A percentile compares a stretch with the other conserved stretches of the same genome.
Evolutionary conservation across 345 rosid species (phyloP).

Genomic region (Brassica cretica): DNA sequence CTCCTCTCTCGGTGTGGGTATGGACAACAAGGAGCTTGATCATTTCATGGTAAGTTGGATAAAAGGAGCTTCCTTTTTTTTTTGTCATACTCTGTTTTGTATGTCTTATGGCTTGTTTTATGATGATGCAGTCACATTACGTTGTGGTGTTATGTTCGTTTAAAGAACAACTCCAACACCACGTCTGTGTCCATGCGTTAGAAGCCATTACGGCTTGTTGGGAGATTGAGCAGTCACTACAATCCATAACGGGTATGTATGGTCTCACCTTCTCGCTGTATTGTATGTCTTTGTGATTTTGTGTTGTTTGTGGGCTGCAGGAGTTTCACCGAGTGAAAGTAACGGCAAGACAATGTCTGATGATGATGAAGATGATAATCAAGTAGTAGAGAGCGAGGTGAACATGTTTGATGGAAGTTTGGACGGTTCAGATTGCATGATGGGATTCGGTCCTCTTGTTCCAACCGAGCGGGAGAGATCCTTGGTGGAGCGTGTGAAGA

Average conservation of each 20-base stretch:
- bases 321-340: conserved; percentile 80
- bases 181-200: conserved; percentile 85
- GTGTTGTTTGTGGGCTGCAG: conserved; percentile 38
- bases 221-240: conserved; percentile 78
- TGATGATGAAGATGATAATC: conserved; percentile 81
- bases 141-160: conserved; percentile 69
- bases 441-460: conserved; percentile 88
- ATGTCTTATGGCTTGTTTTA: not conserved
- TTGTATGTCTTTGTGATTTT: not conserved
- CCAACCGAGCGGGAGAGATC: conserved; percentile 85
- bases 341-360: conserved; percentile 88
- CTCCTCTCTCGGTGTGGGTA: conserved; percentile 45
- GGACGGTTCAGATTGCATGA: conserved; percentile 53
- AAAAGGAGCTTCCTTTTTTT: conserved; percentile 5
- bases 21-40: conserved; percentile 41
- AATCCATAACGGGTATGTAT: conserved; percentile 62
- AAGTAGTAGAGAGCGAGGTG: conserved; percentile 61
- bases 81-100: conserved; percentile 12
- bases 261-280: not conserved
- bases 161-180: conserved; percentile 85
- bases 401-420: conserved; percentile 49
- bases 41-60: conserved; percentile 34
- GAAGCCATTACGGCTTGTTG: conserved; percentile 88
- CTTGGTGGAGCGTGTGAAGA: conserved; percentile 85
- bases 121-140: conserved; percentile 66